phyloP scores from a whole-genome alignment of 2,329 filamentous ascomycete genomes.

The Tolypocladium ovalisporum region DNA sequence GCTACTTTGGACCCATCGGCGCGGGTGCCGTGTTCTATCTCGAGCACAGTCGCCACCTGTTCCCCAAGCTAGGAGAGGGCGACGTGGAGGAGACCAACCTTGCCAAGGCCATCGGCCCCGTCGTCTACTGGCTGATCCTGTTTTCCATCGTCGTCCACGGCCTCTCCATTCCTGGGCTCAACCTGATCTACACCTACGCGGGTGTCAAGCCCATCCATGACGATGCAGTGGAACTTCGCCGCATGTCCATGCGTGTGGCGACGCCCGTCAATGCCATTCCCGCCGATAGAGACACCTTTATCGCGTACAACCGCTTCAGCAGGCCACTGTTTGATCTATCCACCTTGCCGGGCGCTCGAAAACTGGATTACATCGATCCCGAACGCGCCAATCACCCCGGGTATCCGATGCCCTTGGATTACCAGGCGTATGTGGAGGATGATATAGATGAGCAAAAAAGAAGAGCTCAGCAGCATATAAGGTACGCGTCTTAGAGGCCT shows the following conservation, averaged over 20 bases:
- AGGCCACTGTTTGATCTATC: constrained; percentile 17
- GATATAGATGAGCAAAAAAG: neutral
- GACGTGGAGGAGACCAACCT: constrained; percentile 24
- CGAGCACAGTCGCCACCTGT: constrained; percentile 31
- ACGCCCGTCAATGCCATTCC: constrained; percentile 27
- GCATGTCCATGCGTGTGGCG: constrained; percentile 20
- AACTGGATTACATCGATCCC: neutral
- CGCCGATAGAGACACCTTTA: constrained; percentile 24
- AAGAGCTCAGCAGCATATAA: neutral
- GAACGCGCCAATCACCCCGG: neutral
- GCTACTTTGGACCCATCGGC: constrained; percentile 66
- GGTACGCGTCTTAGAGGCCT: neutral
- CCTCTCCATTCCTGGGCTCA: constrained; percentile 34
- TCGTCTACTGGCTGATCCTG: constrained; percentile 30
- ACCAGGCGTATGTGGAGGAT: neutral
- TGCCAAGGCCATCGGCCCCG: constrained; percentile 23
- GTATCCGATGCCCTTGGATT: neutral
- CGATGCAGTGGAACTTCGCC: constrained; percentile 26
- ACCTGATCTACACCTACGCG: constrained; percentile 24
- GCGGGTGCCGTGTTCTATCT: constrained; percentile 70
- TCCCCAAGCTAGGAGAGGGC: constrained; percentile 21
- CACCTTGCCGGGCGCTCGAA: neutral
- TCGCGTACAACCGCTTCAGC: constrained; percentile 38
- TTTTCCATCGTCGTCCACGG: constrained; percentile 17
- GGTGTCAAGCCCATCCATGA: constrained; percentile 31